Evolutionary conservation across 148 eudicot genomes (phyloP).

Genomic region (Pharnaceum exiguum): DNA sequence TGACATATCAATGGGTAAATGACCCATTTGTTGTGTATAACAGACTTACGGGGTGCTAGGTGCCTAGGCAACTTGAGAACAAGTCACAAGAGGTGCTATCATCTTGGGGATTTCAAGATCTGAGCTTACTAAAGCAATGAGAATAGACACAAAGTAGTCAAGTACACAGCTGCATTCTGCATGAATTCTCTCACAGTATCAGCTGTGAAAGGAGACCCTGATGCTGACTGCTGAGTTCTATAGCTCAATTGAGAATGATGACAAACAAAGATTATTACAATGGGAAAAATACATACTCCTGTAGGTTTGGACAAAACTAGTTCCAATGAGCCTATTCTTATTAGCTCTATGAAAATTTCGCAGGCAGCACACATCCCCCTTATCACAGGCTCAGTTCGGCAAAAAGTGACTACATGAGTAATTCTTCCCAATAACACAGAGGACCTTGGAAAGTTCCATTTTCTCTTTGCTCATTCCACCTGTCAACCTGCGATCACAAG

Average conservation of each 20-base stretch:
- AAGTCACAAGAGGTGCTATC: no score
- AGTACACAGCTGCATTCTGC: no score
- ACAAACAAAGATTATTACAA: conserved; percentile 27
- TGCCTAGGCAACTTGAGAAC: no score
- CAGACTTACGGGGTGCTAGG: no score
- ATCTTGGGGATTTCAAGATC: no score
- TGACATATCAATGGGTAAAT: no score
- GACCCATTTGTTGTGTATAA: no score
- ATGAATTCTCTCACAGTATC: conserved; percentile 7
- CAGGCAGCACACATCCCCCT: conserved; percentile 4
- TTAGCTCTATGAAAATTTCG: conserved; percentile 11
- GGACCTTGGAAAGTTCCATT: conserved; percentile 55
- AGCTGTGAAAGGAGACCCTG: conserved; percentile 2
- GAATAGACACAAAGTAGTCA: background rate
- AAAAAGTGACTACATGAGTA: conserved; percentile 8
- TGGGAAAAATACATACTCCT: conserved; percentile 14
- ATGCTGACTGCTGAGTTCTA: conserved; percentile 13
- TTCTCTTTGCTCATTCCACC: conserved; percentile 62
- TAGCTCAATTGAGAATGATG: conserved; percentile 12
- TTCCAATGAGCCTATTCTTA: conserved; percentile 27
- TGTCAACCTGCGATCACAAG: conserved; percentile 34
- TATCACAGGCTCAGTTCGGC: conserved; percentile 10
- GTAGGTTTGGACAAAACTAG: conserved; percentile 15
- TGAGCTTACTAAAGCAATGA: background rate
- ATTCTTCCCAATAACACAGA: conserved; percentile 17